These are phyloP conservation scores for Calocybe indica DNA, from an alignment of 768 basidiomycete species.

Conservation along the genomic window DNA sequence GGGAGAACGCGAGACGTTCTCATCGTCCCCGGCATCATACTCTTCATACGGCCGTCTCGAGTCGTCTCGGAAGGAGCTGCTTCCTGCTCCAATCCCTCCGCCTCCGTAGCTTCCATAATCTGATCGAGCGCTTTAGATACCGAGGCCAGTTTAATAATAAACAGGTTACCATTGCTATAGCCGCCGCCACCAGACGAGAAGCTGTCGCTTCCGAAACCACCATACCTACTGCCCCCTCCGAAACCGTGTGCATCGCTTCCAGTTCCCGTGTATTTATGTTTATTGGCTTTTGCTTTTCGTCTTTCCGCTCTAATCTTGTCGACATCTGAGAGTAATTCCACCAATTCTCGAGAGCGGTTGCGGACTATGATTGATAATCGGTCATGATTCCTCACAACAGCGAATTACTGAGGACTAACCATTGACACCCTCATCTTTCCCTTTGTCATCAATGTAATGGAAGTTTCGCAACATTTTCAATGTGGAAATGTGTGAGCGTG, in stretches of 20 bases:
- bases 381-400: neutral
- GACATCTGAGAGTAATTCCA: conserved; percentile 87
- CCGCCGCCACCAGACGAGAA: conserved; percentile 21
- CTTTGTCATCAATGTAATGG: conserved; percentile 98
- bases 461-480: conserved; percentile 97
- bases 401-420: conserved; percentile 37
- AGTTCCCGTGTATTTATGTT: conserved; percentile 82
- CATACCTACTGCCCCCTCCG: conserved; percentile 43
- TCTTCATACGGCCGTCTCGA: conserved; percentile 72
- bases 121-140: neutral
- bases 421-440: conserved; percentile 97
- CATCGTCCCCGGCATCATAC: conserved; percentile 95
- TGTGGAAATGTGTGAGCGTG: conserved; percentile 88
- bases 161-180: conserved; percentile 11
- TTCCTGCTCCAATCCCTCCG: conserved; percentile 31
- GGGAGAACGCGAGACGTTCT: conserved; percentile 32
- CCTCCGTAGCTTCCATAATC: conserved; percentile 15
- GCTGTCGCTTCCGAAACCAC: conserved; percentile 37
- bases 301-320: conserved; percentile 87
- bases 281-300: conserved; percentile 88
- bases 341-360: conserved; percentile 88
- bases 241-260: conserved; percentile 79
- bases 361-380: conserved; percentile 60
- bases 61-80: conserved; percentile 51
- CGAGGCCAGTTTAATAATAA: neutral